Base-by-base conservation (phyloP, 805 yeast genomes). In the Cyberlindnera meyerae region DNA sequence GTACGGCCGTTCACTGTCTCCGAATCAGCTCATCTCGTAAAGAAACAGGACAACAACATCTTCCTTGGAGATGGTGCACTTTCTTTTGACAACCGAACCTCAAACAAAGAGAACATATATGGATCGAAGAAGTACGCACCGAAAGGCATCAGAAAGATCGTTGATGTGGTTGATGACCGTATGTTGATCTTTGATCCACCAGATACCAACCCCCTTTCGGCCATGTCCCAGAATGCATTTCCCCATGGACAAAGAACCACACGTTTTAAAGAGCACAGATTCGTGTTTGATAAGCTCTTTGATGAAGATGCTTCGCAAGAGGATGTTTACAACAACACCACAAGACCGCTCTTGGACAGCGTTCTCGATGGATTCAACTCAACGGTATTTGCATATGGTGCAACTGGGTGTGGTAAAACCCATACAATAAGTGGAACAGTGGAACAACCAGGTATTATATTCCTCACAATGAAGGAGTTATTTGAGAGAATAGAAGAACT, bases 391-490 rank as follows among this genome's bases (percentile, higher is more conserved):
- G 97, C 97, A 1, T 89, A 89, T 57, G 97, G 97, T 1, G 95
- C 97, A 20, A 89, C 97, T 0, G 97, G 97, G 0, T 89, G 97
- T 59, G 97, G 97, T n/a, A 89, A 89, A 55, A 89, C 97, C 0
- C 87, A 82, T 56, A 89, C 97, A 0, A 83, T 89, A 22, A 74
- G 82, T 55, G 96, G 96, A 0, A 72, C 79, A 0, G 70, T 77
- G 0, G 73, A 73, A 2, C 62, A 71, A 18, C 96, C 95, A 0
- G 96, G 96, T 0, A 73, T 89, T 11, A 82, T 87, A 0, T 84
- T 79, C 49, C 61, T 80, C 28, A 80, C 96, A 0, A 78, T 86
- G 81, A 67, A 75, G 43, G 95, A 85, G 40, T 62, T 90, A 24
- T 88, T 81, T 55, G 62, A 62, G 14, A 66, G 68, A 37, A 82